Conservation (phyloP, 805 yeast species). For the Spathaspora hagerdaliae region DNA sequence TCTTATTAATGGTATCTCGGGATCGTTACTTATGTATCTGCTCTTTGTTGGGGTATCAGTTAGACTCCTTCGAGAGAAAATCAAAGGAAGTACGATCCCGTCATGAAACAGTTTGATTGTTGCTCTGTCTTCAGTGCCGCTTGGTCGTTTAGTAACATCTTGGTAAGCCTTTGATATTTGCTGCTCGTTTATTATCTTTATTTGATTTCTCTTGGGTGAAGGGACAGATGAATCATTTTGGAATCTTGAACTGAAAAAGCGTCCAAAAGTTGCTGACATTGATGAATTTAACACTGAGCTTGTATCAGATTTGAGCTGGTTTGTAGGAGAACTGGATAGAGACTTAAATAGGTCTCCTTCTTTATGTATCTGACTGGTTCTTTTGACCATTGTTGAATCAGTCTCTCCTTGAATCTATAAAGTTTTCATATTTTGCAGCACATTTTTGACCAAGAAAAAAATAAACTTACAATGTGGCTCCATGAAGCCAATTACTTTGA, state of each 20-base stretch:
- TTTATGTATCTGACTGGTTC: background rate
- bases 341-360: background rate
- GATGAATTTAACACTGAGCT: background rate
- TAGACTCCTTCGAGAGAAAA: background rate
- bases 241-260: background rate
- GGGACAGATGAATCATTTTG: background rate
- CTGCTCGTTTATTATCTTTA: conserved; percentile 4
- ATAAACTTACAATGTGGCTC: no score
- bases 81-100: background rate
- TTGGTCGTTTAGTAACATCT: background rate
- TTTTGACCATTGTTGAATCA: background rate
- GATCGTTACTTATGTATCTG: background rate
- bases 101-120: background rate
- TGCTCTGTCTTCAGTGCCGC: background rate
- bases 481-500: no score
- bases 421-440: no score
- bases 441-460: no score
- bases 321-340: background rate
- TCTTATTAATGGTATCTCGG: background rate
- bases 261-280: background rate
- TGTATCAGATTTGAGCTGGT: background rate
- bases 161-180: background rate
- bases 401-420: background rate
- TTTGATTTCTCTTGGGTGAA: conserved; percentile 1
- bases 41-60: background rate